These are phyloP conservation scores for Urochloa ruziziensis DNA, from an alignment of 176 grass and related monocot species.

Conservation along the genomic window DNA sequence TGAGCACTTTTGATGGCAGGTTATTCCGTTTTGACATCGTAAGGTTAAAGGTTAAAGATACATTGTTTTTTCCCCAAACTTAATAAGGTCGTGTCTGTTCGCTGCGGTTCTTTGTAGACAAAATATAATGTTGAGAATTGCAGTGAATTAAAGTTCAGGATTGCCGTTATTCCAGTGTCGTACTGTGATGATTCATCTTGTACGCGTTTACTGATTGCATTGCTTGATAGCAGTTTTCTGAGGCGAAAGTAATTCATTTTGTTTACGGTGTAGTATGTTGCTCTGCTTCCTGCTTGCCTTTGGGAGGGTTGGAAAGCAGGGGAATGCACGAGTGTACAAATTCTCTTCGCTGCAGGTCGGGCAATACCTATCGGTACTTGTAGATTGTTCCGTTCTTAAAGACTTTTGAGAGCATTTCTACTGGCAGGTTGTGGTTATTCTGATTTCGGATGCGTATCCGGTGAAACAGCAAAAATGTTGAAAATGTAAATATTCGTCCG, in stretches of 20 bases:
- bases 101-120: slow-evolving; percentile 45
- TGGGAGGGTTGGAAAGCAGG: no score
- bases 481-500: no score
- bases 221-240: background rate
- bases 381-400: no score
- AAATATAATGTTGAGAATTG: slow-evolving; percentile 36
- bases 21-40: slow-evolving; percentile 38
- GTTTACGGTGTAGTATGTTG: background rate
- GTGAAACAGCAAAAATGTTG: no score
- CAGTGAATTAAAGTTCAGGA: slow-evolving; percentile 34
- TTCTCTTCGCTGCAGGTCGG: no score
- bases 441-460: no score
- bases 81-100: slow-evolving; percentile 41
- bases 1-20: slow-evolving; percentile 18
- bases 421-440: no score
- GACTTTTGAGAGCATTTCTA: background rate
- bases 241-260: background rate
- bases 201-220: background rate
- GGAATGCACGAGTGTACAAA: no score
- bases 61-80: slow-evolving; percentile 49
- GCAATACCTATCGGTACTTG: no score
- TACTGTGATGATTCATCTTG: background rate
- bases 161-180: background rate
- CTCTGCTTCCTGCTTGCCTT: background rate
- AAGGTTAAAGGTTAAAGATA: slow-evolving; percentile 42